Evolutionary conservation across 2,329 filamentous ascomycete genomes (phyloP), one percentile per base, ranked within the genome.

Genomic region (Dothistroma septosporum): DNA sequence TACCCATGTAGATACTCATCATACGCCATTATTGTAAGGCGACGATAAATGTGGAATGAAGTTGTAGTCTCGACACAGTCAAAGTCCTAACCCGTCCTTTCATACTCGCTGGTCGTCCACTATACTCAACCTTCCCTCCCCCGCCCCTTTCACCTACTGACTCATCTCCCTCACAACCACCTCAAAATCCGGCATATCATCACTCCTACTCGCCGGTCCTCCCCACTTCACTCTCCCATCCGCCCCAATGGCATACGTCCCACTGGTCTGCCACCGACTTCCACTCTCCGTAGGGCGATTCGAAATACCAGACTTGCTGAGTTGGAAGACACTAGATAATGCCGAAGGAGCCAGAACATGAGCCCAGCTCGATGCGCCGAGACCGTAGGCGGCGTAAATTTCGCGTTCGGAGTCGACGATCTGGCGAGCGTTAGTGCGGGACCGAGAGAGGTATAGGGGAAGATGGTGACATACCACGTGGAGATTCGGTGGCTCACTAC

Each of bases 251-350:
- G 83, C 86, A 75, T 86, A 91, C 31, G 82, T 83, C 31, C 87
- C 88, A 50, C 82, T 79, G 28, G 77, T 87, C 79, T 91, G 87
- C 87, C 88, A 91, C 56, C 86, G 75, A 64, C 76, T 85, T 44
- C 87, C 87, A 69, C 83, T 88, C 74, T 87, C 84, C 2, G 85
- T 86, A 2, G 84, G 79, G 24, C 83, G 75, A 70, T 87, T 87
- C 81, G 83, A 87, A 64, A 90, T 88, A 14, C 84, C 82, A 53
- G 82, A 76, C 63, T 79, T 82, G 12, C 82, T 85, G 28, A 90
- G 75, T 59, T 76, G 81, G 62, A 83, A 83, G 1, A 82, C 80
- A n/a, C 77, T 79, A 68, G 80, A 84, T 60, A 90, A 64, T n/a
- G 81, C 79, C 57, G 78, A 71, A 0, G 86, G 86, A 58, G 79